Conservation (phyloP, 805 yeast species). For the Starmerella geochares region DNA sequence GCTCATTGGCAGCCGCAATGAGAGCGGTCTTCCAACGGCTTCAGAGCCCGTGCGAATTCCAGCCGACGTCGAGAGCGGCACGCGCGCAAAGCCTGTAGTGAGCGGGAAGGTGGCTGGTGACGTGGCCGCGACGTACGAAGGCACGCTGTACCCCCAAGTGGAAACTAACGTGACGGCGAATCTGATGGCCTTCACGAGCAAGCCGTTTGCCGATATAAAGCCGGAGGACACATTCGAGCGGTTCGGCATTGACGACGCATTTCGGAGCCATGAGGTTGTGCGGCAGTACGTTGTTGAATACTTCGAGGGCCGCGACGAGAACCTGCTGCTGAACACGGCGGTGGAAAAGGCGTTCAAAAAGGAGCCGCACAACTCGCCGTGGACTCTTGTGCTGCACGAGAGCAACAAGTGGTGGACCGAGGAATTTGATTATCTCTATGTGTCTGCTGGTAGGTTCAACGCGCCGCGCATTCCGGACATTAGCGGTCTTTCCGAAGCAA, state of each 20-base stretch:
- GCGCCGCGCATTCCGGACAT: constrained; percentile 28
- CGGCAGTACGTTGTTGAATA: constrained; percentile 15
- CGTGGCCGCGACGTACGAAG: neutral
- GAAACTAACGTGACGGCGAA: constrained; percentile 20
- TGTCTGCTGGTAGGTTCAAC: constrained; percentile 27
- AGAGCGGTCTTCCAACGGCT: constrained; percentile 8
- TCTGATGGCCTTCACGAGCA: constrained; percentile 18
- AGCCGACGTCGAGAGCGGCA: neutral
- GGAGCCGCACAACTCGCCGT: constrained; percentile 10
- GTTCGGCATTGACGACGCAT: constrained; percentile 19
- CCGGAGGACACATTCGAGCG: constrained; percentile 13
- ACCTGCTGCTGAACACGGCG: constrained; percentile 9
- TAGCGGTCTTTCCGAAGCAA: constrained; percentile 25
- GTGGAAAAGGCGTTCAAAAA: constrained; percentile 17
- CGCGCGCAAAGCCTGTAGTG: constrained; percentile 4
- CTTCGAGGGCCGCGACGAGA: constrained; percentile 10
- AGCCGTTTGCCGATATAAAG: constrained; percentile 10
- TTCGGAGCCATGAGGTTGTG: constrained; percentile 15
- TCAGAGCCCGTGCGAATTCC: constrained; percentile 1
- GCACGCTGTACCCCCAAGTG: constrained; percentile 18
- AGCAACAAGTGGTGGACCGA: constrained; percentile 14
- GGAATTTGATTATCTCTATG: constrained; percentile 24
- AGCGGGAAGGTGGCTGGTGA: neutral
- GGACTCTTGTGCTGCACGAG: constrained; percentile 10
- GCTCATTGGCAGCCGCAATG: constrained; percentile 7